A percentile compares a stretch with the other conserved stretches of the same genome.
phyloP scores from a whole-genome alignment of 805 yeast genomes.

The Suhomyces sp. region DNA sequence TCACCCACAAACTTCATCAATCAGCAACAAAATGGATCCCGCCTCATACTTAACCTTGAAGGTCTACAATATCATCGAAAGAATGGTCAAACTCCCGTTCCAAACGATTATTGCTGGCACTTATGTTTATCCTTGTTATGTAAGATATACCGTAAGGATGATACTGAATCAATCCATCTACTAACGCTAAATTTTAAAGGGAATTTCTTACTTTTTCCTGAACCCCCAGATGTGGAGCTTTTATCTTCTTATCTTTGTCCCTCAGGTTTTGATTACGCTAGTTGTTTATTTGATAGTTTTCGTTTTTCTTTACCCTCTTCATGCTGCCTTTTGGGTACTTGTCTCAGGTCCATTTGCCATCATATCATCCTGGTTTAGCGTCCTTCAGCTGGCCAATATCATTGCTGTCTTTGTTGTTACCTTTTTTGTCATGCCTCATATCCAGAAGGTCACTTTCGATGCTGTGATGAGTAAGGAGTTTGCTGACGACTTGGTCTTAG shows the following conservation, averaged over 20 bases:
- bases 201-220: constrained; percentile 39
- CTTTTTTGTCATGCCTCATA: constrained; percentile 46
- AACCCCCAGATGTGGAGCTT: constrained; percentile 49
- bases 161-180: not conserved
- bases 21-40: too few relatives aligned
- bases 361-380: constrained; percentile 43
- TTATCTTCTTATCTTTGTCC: constrained; percentile 43
- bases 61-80: not conserved
- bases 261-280: constrained; percentile 42
- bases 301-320: constrained; percentile 43
- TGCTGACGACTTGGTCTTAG: constrained; percentile 42
- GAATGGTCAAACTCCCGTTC: constrained; percentile 1
- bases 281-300: constrained; percentile 37
- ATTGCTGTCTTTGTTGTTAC: constrained; percentile 44
- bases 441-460: constrained; percentile 49
- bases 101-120: constrained; percentile 15
- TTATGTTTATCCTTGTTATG: constrained; percentile 23
- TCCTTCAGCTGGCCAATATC: constrained; percentile 43
- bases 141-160: constrained; percentile 18
- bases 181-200: constrained; percentile 23
- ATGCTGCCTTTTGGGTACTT: constrained; percentile 40
- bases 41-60: too few relatives aligned
- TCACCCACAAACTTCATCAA: too few relatives aligned
- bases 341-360: constrained; percentile 54
- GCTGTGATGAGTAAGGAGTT: constrained; percentile 47